phyloP scores from a whole-genome alignment of 129 eudicot species.

The Sambucus nigra region DNA sequence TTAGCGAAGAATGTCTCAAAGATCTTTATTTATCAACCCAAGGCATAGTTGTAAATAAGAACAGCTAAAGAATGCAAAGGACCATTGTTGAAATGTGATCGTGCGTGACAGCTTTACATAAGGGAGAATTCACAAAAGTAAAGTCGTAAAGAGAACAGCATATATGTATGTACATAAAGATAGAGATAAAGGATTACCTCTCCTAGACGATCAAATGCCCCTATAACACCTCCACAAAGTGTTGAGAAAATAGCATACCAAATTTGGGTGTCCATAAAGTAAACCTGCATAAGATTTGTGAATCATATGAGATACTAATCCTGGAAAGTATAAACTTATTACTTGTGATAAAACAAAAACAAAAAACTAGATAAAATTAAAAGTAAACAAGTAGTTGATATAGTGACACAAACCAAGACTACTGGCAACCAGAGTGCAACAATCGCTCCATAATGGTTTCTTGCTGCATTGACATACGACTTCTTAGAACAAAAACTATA shows the following conservation, averaged over 20 bases:
- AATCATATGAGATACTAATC: conserved; percentile 12
- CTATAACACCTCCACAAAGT: conserved; percentile 82
- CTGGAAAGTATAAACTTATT: background rate
- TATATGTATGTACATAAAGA: no score
- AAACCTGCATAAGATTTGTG: conserved; percentile 50
- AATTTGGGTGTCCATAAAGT: conserved; percentile 91
- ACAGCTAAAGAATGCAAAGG: no score
- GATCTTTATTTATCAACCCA: background rate
- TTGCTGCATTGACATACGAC: conserved; percentile 47
- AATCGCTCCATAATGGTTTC: conserved; percentile 60
- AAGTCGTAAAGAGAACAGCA: background rate
- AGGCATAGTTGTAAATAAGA: background rate
- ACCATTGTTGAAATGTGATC: background rate
- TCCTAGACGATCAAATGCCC: conserved; percentile 95
- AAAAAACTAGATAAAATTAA: no score
- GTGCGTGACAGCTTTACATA: no score
- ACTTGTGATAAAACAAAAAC: background rate
- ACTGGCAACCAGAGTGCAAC: conserved; percentile 88
- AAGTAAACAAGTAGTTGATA: background rate
- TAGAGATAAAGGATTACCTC: conserved; percentile 48
- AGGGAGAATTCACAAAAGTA: no score
- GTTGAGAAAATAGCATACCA: conserved; percentile 96
- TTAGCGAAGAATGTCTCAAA: background rate
- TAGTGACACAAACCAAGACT: conserved; percentile 50
- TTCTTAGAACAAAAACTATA: conserved; percentile 3